These are phyloP conservation scores for Globisporangium abappressorium DNA, from an alignment of 352 stramenopile genomes.

Conservation along the genomic window DNA sequence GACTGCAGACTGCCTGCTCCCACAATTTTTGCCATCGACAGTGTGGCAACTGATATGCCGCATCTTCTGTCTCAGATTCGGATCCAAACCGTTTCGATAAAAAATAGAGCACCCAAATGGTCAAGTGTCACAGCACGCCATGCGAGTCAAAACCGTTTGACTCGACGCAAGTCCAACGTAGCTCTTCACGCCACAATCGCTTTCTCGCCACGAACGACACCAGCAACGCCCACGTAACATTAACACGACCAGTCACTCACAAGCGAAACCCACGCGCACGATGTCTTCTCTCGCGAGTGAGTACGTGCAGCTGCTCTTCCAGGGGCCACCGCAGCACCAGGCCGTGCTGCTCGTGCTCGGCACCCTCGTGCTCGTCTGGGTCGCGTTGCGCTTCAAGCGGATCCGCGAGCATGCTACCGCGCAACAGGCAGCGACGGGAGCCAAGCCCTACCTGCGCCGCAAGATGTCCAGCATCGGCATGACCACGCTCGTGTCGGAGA, in stretches of 20 bases:
- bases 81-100: not conserved
- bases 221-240: not conserved
- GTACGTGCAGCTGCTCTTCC: conserved; percentile 15
- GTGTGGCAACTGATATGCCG: not conserved
- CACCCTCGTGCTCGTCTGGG: conserved; percentile 16
- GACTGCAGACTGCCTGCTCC: not conserved
- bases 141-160: not conserved
- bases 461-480: conserved; percentile 73
- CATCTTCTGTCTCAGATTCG: not conserved
- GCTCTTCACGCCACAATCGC: not conserved
- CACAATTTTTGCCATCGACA: not conserved
- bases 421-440: conserved; percentile 9
- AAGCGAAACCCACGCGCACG: not conserved
- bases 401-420: conserved; percentile 11
- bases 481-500: conserved; percentile 70
- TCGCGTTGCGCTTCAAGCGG: conserved; percentile 15
- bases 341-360: conserved; percentile 20
- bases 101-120: not conserved
- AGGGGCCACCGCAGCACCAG: conserved; percentile 17
- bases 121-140: too few relatives aligned
- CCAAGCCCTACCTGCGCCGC: conserved; percentile 33
- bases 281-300: conserved; percentile 7
- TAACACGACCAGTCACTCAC: not conserved
- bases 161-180: not conserved
- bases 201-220: not conserved